Conservation (phyloP, 192 early-diverging fungal species). For the Coemansia sp. region DNA sequence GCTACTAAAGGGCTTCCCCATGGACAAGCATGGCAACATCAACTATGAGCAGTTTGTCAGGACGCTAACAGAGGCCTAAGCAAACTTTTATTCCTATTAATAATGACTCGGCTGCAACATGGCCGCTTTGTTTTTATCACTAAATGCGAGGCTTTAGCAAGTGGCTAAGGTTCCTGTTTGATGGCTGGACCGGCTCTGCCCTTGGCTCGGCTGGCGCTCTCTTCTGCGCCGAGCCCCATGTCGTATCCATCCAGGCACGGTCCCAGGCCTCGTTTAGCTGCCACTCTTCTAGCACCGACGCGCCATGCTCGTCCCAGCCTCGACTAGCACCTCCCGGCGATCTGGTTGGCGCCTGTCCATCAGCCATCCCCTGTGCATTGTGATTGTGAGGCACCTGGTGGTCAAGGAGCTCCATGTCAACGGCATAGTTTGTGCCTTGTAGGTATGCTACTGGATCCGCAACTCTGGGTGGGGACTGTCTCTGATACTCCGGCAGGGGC, state of each 20-base stretch:
- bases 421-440: slow-evolving; percentile 34
- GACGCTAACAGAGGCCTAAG: slow-evolving; percentile 23
- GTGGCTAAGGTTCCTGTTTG: slow-evolving; percentile 45
- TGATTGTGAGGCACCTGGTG: slow-evolving; percentile 21
- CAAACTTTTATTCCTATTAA: neutral
- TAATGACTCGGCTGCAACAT: neutral
- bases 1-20: slow-evolving; percentile 69
- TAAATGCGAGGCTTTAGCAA: slow-evolving; percentile 49
- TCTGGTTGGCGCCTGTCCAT: neutral
- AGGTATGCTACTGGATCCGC: slow-evolving; percentile 39
- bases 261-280: slow-evolving; percentile 53
- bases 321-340: slow-evolving; percentile 13
- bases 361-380: neutral
- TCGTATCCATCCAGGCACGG: slow-evolving; percentile 50
- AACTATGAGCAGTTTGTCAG: slow-evolving; percentile 70
- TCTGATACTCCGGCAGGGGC: neutral
- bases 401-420: slow-evolving; percentile 36
- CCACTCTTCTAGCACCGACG: slow-evolving; percentile 49
- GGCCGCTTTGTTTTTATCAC: neutral
- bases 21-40: slow-evolving; percentile 76
- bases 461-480: neutral
- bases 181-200: slow-evolving; percentile 27
- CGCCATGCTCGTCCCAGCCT: slow-evolving; percentile 45
- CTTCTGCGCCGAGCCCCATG: slow-evolving; percentile 35
- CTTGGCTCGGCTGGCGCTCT: slow-evolving; percentile 9